Evolutionary conservation across 371 early-diverging fungal genomes (phyloP), one percentile per base, ranked within the genome.

Genomic region (Capniomyces stellatus): DNA sequence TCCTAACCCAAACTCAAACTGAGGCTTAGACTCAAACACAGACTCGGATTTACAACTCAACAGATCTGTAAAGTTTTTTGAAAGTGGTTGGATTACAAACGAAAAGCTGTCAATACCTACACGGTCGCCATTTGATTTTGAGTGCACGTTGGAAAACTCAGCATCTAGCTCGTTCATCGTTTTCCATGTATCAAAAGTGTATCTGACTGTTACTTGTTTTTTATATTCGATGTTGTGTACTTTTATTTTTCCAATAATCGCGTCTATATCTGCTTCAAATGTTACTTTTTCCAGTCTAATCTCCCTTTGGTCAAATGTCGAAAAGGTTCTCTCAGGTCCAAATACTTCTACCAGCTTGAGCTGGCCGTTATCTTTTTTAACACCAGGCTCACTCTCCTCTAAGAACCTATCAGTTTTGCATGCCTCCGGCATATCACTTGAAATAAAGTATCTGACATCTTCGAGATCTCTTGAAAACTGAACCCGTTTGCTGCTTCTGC

Each of bases 211-310:
- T 19, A 89, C 81, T n/a, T 62, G 58, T 58, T 89, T 89, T 43
- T 82, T 72, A 61, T 78, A 89, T 0, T 79, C 84, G 12, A 89
- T 51, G 60, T 89, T 89, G 58, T 80, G 77, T 0, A 86, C 87
- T 56, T 75, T 67, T 55, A 67, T 51, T 27, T 57, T 51, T 24
- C 69, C 69, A 13, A 29, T 15, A 0, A 68, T 53, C 1, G 59
- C 21, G 29, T 47, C 27, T 8, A 35, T 49, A 24, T 22, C 28
- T 2, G 21, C 49, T 18, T 48, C 49, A n/a, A 23, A 48, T 27
- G 23, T 48, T 3, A 48, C 29, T 28, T 48, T n/a, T 27, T 48
- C 49, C 15, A 48, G 29, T 8, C 3, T 8, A 13, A 48, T 28
- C 28, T 48, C 28, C 8, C 49, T 13, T 6, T 21, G n/a, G 4